Percentiles rank a stretch among this genome's conserved stretches.
Evolutionary conservation across 352 stramenopile genomes (phyloP).

Genomic region (Phytophthora hibernalis): DNA sequence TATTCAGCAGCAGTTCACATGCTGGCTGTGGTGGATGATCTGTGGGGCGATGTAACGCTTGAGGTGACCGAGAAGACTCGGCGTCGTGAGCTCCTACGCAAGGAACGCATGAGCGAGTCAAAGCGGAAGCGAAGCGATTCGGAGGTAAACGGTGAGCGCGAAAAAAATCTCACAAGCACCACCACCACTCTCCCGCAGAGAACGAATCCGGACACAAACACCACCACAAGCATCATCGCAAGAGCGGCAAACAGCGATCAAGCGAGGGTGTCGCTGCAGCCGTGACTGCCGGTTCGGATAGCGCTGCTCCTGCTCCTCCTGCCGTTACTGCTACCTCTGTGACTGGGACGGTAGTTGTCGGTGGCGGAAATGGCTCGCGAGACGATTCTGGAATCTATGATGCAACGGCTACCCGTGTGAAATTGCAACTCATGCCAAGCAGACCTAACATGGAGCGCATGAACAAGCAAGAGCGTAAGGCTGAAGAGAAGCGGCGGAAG

Average conservation of each 20-base stretch:
- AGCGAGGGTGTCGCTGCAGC: slow-evolving; percentile 13
- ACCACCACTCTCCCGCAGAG: slow-evolving; percentile 19
- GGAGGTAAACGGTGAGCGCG: slow-evolving; percentile 37
- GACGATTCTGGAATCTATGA: slow-evolving; percentile 38
- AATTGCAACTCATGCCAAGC: slow-evolving; percentile 68
- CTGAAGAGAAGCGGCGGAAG: slow-evolving; percentile 86
- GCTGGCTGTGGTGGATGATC: slow-evolving; percentile 72
- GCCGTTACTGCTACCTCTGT: slow-evolving; percentile 35
- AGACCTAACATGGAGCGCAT: slow-evolving; percentile 73
- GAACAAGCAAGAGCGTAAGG: slow-evolving; percentile 88
- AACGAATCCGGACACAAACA: slow-evolving; percentile 29
- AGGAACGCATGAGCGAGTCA: slow-evolving; percentile 74
- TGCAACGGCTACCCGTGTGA: slow-evolving; percentile 58
- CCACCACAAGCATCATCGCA: slow-evolving; percentile 42
- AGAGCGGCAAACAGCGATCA: slow-evolving; percentile 30
- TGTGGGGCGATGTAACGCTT: slow-evolving; percentile 83
- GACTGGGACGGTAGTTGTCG: slow-evolving; percentile 43
- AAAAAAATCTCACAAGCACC: slow-evolving; percentile 41
- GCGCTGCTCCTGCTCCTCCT: slow-evolving; percentile 4
- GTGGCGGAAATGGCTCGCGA: slow-evolving; percentile 33
- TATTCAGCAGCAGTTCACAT: slow-evolving; percentile 82
- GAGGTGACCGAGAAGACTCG: slow-evolving; percentile 79
- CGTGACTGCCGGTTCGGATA: slow-evolving; percentile 1
- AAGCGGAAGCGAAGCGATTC: slow-evolving; percentile 53
- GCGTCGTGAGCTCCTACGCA: slow-evolving; percentile 72